phyloP scores from a whole-genome alignment of 2,329 filamentous ascomycete species.

The Metarhizium anisopliae region DNA sequence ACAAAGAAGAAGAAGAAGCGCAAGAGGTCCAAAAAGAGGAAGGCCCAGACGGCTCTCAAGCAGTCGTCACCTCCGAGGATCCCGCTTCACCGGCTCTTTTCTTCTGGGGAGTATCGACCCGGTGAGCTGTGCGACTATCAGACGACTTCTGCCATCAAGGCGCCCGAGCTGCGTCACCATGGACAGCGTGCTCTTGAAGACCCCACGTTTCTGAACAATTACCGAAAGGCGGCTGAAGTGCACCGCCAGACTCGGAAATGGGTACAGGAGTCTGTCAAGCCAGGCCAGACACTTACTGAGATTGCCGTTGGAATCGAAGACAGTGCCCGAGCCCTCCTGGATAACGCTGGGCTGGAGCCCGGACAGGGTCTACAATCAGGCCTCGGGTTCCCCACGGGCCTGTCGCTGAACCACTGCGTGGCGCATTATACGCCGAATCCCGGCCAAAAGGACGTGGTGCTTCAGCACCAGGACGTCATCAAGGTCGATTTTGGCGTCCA shows the following conservation, averaged over 20 bases:
- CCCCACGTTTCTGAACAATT: conserved; percentile 60
- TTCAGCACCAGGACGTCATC: conserved; percentile 63
- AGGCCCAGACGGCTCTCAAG: conserved; percentile 4
- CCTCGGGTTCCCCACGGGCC: conserved; percentile 74
- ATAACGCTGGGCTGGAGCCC: conserved; percentile 63
- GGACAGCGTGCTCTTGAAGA: conserved; percentile 19
- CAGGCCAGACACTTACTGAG: conserved; percentile 64
- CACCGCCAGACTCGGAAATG: conserved; percentile 76
- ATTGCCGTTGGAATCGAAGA: conserved; percentile 78
- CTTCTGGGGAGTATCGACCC: conserved; percentile 16
- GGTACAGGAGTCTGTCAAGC: conserved; percentile 69
- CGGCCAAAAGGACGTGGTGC: conserved; percentile 59
- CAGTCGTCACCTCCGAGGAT: conserved; percentile 26
- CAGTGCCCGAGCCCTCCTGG: conserved; percentile 63
- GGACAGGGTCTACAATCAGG: conserved; percentile 67
- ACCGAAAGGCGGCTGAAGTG: conserved; percentile 69
- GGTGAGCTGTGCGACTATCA: conserved; percentile 8
- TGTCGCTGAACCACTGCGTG: conserved; percentile 71
- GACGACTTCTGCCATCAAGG: background rate
- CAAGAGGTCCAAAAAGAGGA: background rate
- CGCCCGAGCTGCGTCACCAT: background rate
- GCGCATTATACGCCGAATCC: conserved; percentile 79
- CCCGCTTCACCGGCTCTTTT: conserved; percentile 20
- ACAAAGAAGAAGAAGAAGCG: too few relatives aligned
- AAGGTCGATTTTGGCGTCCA: conserved; percentile 74